phyloP scores from a whole-genome alignment of 179 eudicot genomes.

The Heliamphora pulchella region DNA sequence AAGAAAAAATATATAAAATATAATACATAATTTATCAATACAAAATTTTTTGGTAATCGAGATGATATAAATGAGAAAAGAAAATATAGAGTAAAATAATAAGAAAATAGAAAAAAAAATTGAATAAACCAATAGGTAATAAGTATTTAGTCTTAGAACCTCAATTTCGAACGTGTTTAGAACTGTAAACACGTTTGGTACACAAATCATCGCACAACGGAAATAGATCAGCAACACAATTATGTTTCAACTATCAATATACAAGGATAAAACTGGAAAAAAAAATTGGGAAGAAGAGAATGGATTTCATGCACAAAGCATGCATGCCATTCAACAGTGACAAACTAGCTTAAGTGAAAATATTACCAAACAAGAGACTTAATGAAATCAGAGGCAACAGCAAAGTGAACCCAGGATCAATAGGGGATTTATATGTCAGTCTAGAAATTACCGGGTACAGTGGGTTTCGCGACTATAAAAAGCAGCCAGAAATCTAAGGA shows the following conservation, averaged over 20 bases:
- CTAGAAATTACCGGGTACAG: background rate
- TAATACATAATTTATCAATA: too few relatives aligned
- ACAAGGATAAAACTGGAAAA: background rate
- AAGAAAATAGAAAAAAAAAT: too few relatives aligned
- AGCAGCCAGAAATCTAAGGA: slow-evolving; percentile 8
- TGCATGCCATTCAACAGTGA: background rate
- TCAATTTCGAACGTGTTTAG: too few relatives aligned
- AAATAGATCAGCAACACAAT: background rate
- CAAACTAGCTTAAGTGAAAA: slow-evolving; percentile 11
- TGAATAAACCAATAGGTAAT: too few relatives aligned
- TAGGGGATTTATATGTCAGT: background rate
- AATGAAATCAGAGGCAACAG: slow-evolving; percentile 4
- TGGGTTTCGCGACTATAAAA: background rate
- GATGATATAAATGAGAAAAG: too few relatives aligned
- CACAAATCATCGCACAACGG: background rate
- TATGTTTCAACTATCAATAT: background rate
- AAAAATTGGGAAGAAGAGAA: background rate
- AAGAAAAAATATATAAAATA: too few relatives aligned
- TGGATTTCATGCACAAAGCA: slow-evolving; percentile 7
- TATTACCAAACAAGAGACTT: background rate
- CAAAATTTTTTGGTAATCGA: too few relatives aligned
- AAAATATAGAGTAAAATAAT: too few relatives aligned
- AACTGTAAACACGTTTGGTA: too few relatives aligned
- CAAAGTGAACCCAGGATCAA: background rate
- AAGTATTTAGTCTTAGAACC: too few relatives aligned